These are phyloP conservation scores for Hibiscus syriacus DNA, from an alignment of 345 rosid species.

Conservation along the genomic window DNA sequence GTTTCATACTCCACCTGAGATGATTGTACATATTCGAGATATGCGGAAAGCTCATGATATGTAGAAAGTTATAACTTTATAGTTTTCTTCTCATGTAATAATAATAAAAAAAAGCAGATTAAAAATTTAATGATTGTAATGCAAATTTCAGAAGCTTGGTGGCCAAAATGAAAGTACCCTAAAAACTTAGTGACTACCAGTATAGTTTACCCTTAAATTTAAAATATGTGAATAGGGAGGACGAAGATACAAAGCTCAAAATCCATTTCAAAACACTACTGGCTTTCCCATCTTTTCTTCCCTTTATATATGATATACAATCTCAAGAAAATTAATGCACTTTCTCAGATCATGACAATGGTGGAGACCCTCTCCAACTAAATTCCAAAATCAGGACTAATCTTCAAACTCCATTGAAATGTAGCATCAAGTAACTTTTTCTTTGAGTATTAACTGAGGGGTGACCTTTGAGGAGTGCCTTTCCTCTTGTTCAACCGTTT, in stretches of 20 bases:
- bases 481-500: constrained; percentile 54
- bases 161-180: too few relatives aligned
- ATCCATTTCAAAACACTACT: neutral
- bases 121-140: too few relatives aligned
- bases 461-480: constrained; percentile 64
- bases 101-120: too few relatives aligned
- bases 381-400: constrained; percentile 11
- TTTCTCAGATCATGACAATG: constrained; percentile 1
- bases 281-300: neutral
- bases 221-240: neutral
- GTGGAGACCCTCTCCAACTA: constrained; percentile 8
- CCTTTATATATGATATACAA: constrained; percentile 15
- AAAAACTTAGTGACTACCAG: too few relatives aligned
- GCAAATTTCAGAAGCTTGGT: too few relatives aligned
- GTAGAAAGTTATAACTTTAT: too few relatives aligned
- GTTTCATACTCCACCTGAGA: too few relatives aligned
- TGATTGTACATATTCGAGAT: too few relatives aligned
- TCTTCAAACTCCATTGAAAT: neutral
- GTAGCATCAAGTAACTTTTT: neutral
- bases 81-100: too few relatives aligned
- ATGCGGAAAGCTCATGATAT: too few relatives aligned
- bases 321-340: neutral
- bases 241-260: constrained; percentile 4
- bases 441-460: constrained; percentile 18
- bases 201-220: too few relatives aligned